Evolutionary conservation across 371 early-diverging fungal species (phyloP).

Genomic region (Mortierella sp.): DNA sequence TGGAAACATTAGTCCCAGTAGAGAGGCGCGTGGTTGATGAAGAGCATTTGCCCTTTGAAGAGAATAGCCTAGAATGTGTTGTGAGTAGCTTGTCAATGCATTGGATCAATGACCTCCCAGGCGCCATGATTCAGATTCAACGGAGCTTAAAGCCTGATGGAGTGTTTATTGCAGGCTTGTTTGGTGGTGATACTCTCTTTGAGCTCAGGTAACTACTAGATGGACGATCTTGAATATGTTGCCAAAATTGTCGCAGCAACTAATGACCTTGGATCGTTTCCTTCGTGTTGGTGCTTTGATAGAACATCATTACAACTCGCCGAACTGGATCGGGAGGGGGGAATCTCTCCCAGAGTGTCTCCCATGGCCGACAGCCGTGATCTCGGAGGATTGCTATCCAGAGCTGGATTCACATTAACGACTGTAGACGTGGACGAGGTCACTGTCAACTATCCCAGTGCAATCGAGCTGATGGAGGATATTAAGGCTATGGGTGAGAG

Average conservation of each 20-base stretch:
- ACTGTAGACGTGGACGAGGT: conserved; percentile 96
- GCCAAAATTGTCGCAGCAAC: no score
- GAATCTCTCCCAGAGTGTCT: conserved; percentile 90
- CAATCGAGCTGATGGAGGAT: conserved; percentile 92
- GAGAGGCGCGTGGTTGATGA: conserved; percentile 87
- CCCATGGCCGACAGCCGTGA: conserved; percentile 93
- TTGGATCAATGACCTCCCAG: conserved; percentile 97
- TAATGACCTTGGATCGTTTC: no score
- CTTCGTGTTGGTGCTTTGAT: not conserved
- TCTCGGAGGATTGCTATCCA: conserved; percentile 79
- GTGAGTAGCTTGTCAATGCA: conserved; percentile 89
- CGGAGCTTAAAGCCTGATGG: conserved; percentile 90
- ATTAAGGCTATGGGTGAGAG: conserved; percentile 94
- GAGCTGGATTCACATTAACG: conserved; percentile 89
- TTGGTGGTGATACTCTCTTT: conserved; percentile 95
- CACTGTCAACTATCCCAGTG: conserved; percentile 90
- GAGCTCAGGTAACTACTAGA: conserved; percentile 71
- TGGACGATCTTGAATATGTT: no score
- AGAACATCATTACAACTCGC: conserved; percentile 92
- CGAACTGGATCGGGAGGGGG: conserved; percentile 90
- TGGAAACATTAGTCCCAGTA: conserved; percentile 65
- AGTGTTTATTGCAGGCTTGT: conserved; percentile 90
- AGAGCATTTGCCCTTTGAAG: conserved; percentile 81
- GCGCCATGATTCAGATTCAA: conserved; percentile 84
- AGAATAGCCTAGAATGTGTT: conserved; percentile 86